Conservation (phyloP, 2,329 filamentous ascomycete genomes). For the Stachybotrys elegans region DNA sequence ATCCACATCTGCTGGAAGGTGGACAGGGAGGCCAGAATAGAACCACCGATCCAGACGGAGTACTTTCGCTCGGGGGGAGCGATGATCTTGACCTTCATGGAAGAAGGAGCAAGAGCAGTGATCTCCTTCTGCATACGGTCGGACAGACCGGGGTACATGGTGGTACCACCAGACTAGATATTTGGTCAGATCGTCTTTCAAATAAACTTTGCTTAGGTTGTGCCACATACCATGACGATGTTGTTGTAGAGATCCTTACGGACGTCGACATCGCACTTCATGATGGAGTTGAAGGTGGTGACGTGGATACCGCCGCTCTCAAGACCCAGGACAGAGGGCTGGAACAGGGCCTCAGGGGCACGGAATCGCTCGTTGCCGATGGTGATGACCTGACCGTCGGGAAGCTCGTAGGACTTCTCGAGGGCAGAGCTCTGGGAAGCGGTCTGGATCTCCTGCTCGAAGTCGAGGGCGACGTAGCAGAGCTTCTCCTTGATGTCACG, state of each 20-base stretch:
- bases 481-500: slow-evolving; percentile 99
- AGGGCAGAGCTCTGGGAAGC: slow-evolving; percentile 97
- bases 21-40: slow-evolving; percentile 97
- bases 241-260: slow-evolving; percentile 99
- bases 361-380: slow-evolving; percentile 99
- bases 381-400: slow-evolving; percentile 98
- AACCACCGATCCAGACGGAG: slow-evolving; percentile 99
- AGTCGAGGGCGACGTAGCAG: slow-evolving; percentile 99
- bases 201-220: no score
- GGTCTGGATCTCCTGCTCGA: slow-evolving; percentile 99
- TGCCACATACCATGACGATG: slow-evolving; percentile 92
- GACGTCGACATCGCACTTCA: slow-evolving; percentile 99
- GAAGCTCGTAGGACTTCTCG: slow-evolving; percentile 99
- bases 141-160: slow-evolving; percentile 99
- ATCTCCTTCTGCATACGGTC: slow-evolving; percentile 99
- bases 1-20: slow-evolving; percentile 99
- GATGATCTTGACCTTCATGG: slow-evolving; percentile 99
- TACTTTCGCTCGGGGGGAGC: slow-evolving; percentile 99
- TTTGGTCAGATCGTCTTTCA: slow-evolving; percentile 3
- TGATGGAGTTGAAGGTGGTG: slow-evolving; percentile 99
- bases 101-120: slow-evolving; percentile 96
- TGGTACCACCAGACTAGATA: slow-evolving; percentile 94
- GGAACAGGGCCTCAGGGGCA: slow-evolving; percentile 98
- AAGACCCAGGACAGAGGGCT: slow-evolving; percentile 95
- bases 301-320: slow-evolving; percentile 99